Conservation (phyloP, 768 basidiomycete genomes). For the Mycena metata region DNA sequence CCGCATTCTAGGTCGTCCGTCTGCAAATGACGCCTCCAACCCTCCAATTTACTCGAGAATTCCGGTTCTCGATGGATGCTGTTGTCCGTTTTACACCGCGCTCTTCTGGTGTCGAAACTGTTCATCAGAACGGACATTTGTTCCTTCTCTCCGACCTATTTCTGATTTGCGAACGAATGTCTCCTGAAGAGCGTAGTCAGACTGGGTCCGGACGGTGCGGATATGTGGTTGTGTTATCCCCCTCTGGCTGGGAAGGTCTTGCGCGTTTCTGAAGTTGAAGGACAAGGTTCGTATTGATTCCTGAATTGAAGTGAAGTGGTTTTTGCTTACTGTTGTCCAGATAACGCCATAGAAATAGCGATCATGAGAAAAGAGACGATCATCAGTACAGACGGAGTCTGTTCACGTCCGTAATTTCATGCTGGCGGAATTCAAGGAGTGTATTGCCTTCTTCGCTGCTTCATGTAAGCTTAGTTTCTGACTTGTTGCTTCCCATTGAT, state of each 20-base stretch:
- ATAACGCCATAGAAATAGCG: slow-evolving; percentile 78
- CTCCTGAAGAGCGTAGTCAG: slow-evolving; percentile 69
- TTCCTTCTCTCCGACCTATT: slow-evolving; percentile 95
- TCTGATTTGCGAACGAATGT: slow-evolving; percentile 89
- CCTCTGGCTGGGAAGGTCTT: slow-evolving; percentile 96
- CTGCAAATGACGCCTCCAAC: slow-evolving; percentile 89
- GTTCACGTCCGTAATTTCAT: slow-evolving; percentile 71
- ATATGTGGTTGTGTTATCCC: slow-evolving; percentile 95
- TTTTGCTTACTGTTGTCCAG: slow-evolving; percentile 53
- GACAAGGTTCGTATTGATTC: slow-evolving; percentile 63
- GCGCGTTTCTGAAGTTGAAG: slow-evolving; percentile 71
- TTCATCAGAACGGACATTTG: slow-evolving; percentile 84
- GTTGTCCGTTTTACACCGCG: slow-evolving; percentile 83
- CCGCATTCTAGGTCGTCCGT: slow-evolving; percentile 75
- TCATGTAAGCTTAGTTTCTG: slow-evolving; percentile 65
- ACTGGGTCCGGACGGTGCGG: slow-evolving; percentile 69
- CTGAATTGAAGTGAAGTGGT: background rate
- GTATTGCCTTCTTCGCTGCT: slow-evolving; percentile 86
- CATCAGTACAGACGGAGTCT: slow-evolving; percentile 72
- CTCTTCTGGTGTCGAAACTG: slow-evolving; percentile 78
- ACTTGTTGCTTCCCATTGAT: slow-evolving; percentile 13
- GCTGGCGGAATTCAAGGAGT: slow-evolving; percentile 81
- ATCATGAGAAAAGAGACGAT: slow-evolving; percentile 93
- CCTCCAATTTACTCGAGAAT: slow-evolving; percentile 81
- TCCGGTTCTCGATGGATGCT: slow-evolving; percentile 81